Conservation (phyloP, 129 eudicot species). For the Flaveria linearis region DNA sequence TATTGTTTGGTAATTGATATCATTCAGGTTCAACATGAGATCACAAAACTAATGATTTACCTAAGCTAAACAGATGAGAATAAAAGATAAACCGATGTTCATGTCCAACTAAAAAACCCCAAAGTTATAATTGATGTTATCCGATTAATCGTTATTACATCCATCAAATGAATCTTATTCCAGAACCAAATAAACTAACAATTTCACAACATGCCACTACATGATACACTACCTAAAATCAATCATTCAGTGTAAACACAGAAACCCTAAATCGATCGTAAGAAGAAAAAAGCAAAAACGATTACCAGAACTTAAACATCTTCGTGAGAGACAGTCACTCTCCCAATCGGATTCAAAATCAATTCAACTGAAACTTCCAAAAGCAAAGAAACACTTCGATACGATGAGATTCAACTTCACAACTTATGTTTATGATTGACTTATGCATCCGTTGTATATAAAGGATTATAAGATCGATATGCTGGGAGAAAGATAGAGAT, state of each 20-base stretch:
- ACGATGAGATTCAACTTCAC: slow-evolving; percentile 16
- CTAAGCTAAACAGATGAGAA: too few species aligned
- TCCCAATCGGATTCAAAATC: neutral
- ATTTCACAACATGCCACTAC: neutral
- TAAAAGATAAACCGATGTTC: too few species aligned
- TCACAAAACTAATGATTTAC: too few species aligned
- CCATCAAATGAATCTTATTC: too few species aligned
- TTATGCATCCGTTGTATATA: neutral
- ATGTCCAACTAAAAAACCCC: too few species aligned
- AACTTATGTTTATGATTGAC: neutral
- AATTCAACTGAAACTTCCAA: neutral
- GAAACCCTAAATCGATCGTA: neutral
- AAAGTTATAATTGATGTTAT: too few species aligned
- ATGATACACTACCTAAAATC: neutral
- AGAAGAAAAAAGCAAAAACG: neutral
- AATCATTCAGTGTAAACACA: slow-evolving; percentile 1
- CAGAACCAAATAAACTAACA: too few species aligned
- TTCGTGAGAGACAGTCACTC: slow-evolving; percentile 7
- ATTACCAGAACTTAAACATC: slow-evolving; percentile 41
- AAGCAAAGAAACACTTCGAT: slow-evolving; percentile 1
- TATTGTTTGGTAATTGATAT: too few species aligned
- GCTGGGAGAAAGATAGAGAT: neutral
- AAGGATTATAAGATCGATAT: neutral
- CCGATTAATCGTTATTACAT: too few species aligned
- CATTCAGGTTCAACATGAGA: too few species aligned